A percentile compares a stretch with the other conserved stretches of the same genome.
Conservation (phyloP, 257 asterid genomes). For the Penstemon newberryi region DNA sequence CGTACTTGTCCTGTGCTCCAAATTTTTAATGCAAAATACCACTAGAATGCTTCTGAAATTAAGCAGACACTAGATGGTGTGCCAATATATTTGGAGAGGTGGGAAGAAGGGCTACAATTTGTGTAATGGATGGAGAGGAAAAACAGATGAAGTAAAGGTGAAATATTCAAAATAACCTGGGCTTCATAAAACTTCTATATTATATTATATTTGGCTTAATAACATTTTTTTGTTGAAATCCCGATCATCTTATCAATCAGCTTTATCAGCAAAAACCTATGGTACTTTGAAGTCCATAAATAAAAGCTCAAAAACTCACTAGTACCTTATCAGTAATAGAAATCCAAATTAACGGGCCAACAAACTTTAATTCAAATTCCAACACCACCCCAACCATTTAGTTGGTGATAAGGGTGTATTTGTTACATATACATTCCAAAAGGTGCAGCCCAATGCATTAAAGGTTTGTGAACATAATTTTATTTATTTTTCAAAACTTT, state of each 20-base stretch:
- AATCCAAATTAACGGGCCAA: conserved; percentile 11
- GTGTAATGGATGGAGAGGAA: not conserved
- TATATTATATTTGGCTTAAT: no score
- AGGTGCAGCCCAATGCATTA: conserved; percentile 16
- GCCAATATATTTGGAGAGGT: not conserved
- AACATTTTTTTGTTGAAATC: not conserved
- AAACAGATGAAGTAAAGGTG: not conserved
- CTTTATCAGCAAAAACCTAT: not conserved
- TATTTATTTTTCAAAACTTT: conserved; percentile 10
- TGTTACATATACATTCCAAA: conserved; percentile 15
- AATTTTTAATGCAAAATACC: not conserved
- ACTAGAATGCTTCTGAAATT: not conserved
- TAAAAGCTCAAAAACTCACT: conserved; percentile 16
- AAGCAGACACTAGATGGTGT: not conserved
- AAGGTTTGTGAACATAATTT: not conserved
- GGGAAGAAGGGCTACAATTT: not conserved
- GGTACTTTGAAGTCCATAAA: conserved; percentile 3
- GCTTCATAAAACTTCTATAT: no score
- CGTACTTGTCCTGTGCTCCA: not conserved
- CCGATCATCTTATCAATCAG: not conserved
- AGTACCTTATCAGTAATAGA: not conserved
- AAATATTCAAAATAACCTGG: not conserved
- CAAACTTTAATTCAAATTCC: not conserved
- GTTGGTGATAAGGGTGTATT: conserved; percentile 17
- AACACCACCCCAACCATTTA: conserved; percentile 25